phyloP scores from a whole-genome alignment of 2,329 filamentous ascomycete species.

The Aspergillus ochraceoroseus region DNA sequence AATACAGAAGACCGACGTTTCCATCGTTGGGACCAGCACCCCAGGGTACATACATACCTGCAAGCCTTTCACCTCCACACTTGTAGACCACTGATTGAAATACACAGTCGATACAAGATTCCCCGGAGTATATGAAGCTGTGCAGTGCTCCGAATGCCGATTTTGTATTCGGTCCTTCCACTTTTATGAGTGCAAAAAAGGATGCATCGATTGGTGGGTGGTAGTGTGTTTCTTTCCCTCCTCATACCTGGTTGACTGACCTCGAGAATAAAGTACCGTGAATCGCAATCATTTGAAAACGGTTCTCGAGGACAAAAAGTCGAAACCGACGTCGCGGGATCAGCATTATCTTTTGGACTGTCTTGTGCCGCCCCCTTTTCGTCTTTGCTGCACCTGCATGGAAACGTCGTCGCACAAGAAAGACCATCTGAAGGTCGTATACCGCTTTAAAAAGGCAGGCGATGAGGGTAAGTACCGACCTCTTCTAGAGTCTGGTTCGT shows the following conservation, averaged over 20 bases:
- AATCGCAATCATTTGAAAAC: conserved; percentile 6
- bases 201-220: conserved; percentile 5
- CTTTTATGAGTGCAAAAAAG: conserved; percentile 8
- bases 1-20: conserved; percentile 9
- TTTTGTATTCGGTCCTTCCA: conserved; percentile 11
- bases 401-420: conserved; percentile 6
- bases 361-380: not conserved
- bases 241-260: not conserved
- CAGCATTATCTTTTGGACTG: not conserved
- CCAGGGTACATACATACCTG: conserved; percentile 5
- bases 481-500: not conserved
- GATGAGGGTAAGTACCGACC: not conserved
- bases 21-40: conserved; percentile 10
- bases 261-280: not conserved
- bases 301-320: not conserved
- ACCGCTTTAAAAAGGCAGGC: conserved; percentile 7
- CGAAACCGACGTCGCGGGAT: not conserved
- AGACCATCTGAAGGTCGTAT: conserved; percentile 5
- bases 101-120: conserved; percentile 1
- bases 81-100: not conserved
- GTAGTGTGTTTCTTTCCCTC: no score
- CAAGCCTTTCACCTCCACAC: not conserved
- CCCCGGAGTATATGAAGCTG: conserved; percentile 7
- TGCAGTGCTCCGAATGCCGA: conserved; percentile 12
- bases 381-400: conserved; percentile 9